Evolutionary conservation across 305 asterid genomes (phyloP).

Genomic region (Caryopteris hybrid): DNA sequence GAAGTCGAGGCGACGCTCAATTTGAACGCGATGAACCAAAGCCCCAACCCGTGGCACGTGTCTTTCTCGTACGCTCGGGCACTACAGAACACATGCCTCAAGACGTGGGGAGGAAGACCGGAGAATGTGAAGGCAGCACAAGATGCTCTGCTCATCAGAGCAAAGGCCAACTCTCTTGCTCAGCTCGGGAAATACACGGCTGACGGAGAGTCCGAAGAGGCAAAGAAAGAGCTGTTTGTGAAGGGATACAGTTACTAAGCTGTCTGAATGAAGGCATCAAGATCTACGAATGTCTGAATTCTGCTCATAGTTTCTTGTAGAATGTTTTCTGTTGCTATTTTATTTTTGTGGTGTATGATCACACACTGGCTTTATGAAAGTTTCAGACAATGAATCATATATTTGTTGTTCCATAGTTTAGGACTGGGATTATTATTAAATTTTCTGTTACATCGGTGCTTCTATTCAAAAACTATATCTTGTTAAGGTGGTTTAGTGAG

Average conservation of each 20-base stretch:
- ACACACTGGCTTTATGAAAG: constrained; percentile 12
- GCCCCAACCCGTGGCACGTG: constrained; percentile 74
- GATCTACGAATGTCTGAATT: constrained; percentile 2
- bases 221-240: constrained; percentile 64
- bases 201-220: constrained; percentile 70
- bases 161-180: constrained; percentile 66
- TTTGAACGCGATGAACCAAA: constrained; percentile 70
- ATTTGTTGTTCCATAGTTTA: not conserved
- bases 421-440: too few relatives aligned
- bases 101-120: constrained; percentile 66
- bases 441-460: not conserved
- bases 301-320: constrained; percentile 11
- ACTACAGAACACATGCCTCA: constrained; percentile 69
- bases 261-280: not conserved
- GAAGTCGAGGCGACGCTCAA: constrained; percentile 71
- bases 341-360: constrained; percentile 12
- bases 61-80: constrained; percentile 72
- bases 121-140: constrained; percentile 72
- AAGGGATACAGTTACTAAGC: constrained; percentile 60
- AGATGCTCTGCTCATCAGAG: constrained; percentile 46
- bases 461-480: not conserved
- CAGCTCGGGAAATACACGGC: constrained; percentile 74
- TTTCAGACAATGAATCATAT: constrained; percentile 6
- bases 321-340: constrained; percentile 12
- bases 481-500: not conserved